Evolutionary conservation across 1,284 basidiomycete genomes (phyloP), one percentile per base, ranked within the genome.

Genomic region (Rhodotorula sp.): DNA sequence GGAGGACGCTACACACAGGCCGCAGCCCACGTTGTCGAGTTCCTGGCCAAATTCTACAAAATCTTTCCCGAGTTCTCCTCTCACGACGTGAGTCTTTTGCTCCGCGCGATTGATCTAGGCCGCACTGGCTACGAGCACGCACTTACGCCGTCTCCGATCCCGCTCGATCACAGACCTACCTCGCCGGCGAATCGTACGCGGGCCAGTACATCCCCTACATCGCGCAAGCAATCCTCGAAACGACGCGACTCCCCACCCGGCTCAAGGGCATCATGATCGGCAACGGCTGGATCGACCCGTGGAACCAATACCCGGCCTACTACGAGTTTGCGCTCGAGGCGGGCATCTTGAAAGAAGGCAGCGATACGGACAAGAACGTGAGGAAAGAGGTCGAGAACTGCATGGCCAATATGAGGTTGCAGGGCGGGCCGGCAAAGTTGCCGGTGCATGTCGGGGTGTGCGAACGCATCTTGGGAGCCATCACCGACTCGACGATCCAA

Each of bases 181-280:
- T 97, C 15, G 90, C 90, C 0, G 95, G 94, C 65, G 94, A 97
- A 84, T 93, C 90, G 72, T 99, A 89, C 79, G 95, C 94, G n/a
- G 95, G 97, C n/a, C 94, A 97, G 83, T 98, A 92, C 84, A 95
- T 98, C 74, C 95, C 97, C 19, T 95, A 94, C 81, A 93, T 97
- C 77, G 80, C 81, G 2, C 61, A 75, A 10, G 90, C 91, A 89
- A 79, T 76, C 66, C 65, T 56, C 67, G 77, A 34, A 23, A 67
- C 68, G 2, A 56, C 72, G 21, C 66, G 68, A 4, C 79, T 81
- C 55, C 82, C 87, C 48, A 80, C 79, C 64, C 78, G 80, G 12
- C 84, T 99, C 23, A 86, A 86, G 64, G 97, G 95, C 5, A 83
- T 88, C 45, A 91, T 94, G 0, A 97, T 99, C 68, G 95, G 95